Conservation (phyloP, 1,139 yeast species). For the Suhomyces wounanorum region DNA sequence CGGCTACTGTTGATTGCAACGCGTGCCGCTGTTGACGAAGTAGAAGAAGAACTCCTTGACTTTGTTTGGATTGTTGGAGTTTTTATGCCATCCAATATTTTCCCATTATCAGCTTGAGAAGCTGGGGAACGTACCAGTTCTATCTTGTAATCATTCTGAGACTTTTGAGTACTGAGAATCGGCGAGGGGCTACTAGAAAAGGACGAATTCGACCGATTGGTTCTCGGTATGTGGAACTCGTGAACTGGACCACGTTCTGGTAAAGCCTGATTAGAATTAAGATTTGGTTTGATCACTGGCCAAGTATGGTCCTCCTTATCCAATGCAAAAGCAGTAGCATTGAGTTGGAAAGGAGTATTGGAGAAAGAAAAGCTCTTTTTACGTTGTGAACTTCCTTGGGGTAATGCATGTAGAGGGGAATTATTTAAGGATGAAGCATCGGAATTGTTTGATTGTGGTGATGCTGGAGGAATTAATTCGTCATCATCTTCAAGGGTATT, state of each 20-base stretch:
- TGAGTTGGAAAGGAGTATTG: constrained; percentile 8
- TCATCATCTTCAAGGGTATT: constrained; percentile 3
- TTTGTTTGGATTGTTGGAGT: constrained; percentile 5
- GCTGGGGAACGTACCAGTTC: neutral
- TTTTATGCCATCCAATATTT: neutral
- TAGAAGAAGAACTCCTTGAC: constrained; percentile 24
- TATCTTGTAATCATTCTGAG: neutral
- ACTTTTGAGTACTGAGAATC: constrained; percentile 4
- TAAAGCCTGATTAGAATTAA: constrained; percentile 13
- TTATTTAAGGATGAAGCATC: constrained; percentile 12
- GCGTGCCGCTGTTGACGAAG: constrained; percentile 37
- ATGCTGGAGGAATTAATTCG: constrained; percentile 12
- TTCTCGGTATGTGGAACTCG: constrained; percentile 9
- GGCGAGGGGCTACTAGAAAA: constrained; percentile 12
- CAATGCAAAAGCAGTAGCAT: neutral
- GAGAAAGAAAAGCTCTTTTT: constrained; percentile 12
- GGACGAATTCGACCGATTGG: constrained; percentile 6
- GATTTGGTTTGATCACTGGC: constrained; percentile 16
- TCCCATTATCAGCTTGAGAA: neutral
- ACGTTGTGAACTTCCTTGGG: constrained; percentile 1
- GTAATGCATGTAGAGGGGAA: constrained; percentile 11
- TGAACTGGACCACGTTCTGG: constrained; percentile 14
- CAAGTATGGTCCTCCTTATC: constrained; percentile 15
- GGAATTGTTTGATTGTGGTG: constrained; percentile 25
- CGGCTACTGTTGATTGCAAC: constrained; percentile 31